Conservation (phyloP, 2,329 filamentous ascomycete genomes). For the Gyromitra esculenta region DNA sequence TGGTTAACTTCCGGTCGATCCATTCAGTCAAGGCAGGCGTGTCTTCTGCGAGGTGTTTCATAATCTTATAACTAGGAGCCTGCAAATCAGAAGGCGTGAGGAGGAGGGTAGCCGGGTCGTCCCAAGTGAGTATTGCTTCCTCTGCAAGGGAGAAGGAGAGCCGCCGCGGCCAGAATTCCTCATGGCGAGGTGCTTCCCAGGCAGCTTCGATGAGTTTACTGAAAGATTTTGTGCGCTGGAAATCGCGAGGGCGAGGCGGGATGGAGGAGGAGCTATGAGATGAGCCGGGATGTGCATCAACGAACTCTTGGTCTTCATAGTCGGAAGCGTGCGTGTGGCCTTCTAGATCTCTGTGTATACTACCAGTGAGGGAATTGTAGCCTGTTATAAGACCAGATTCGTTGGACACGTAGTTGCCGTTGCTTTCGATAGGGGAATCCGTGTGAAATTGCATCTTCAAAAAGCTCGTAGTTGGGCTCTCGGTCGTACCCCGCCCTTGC, state of each 20-base stretch:
- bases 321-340: conserved; percentile 23
- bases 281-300: conserved; percentile 39
- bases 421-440: conserved; percentile 29
- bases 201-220: conserved; percentile 32
- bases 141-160: conserved; percentile 50
- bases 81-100: conserved; percentile 9
- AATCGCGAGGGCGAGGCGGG: conserved; percentile 12
- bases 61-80: conserved; percentile 31
- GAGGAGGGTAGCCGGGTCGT: conserved; percentile 14
- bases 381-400: conserved; percentile 37
- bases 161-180: conserved; percentile 49
- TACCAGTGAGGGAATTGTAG: conserved; percentile 33
- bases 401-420: not conserved
- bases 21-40: conserved; percentile 41
- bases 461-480: conserved; percentile 34
- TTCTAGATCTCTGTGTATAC: conserved; percentile 36
- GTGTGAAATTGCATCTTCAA: conserved; percentile 36
- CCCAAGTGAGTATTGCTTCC: conserved; percentile 51
- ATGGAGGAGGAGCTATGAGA: conserved; percentile 3
- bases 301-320: conserved; percentile 39
- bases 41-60: conserved; percentile 38
- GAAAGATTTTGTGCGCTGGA: conserved; percentile 46
- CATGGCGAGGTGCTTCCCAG: conserved; percentile 41
- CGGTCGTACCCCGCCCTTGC: conserved; percentile 6
- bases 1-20: conserved; percentile 43